phyloP scores from a whole-genome alignment of 2,329 filamentous ascomycete genomes.

The Falciphora oryzae region DNA sequence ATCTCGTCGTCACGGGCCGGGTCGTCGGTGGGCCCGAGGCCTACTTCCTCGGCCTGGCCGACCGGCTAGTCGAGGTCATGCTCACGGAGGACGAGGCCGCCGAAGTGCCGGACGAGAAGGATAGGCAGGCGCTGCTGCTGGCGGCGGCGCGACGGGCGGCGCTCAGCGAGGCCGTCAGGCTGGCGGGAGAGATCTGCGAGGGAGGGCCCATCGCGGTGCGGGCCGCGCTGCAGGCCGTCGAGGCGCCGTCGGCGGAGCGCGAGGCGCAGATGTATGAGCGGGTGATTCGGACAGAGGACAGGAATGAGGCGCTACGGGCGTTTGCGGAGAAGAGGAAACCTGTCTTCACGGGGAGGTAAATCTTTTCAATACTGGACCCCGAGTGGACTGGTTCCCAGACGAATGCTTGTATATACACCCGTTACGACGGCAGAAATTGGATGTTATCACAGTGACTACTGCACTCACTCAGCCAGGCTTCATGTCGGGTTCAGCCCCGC shows the following conservation, averaged over 20 bases:
- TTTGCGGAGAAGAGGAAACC: slow-evolving; percentile 64
- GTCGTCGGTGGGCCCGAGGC: slow-evolving; percentile 77
- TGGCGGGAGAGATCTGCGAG: slow-evolving; percentile 83
- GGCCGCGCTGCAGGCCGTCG: slow-evolving; percentile 73
- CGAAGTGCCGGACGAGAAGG: slow-evolving; percentile 25
- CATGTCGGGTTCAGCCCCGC: too few relatives aligned
- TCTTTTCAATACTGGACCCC: neutral
- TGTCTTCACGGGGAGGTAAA: slow-evolving; percentile 48
- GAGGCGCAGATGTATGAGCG: slow-evolving; percentile 84
- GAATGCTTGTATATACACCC: too few relatives aligned
- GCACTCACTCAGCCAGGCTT: too few relatives aligned
- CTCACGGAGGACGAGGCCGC: slow-evolving; percentile 21
- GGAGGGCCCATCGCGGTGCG: slow-evolving; percentile 72
- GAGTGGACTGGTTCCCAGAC: too few relatives aligned
- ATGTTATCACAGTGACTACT: too few relatives aligned
- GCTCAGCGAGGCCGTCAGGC: slow-evolving; percentile 66
- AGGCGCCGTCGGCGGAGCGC: slow-evolving; percentile 64
- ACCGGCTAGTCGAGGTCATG: slow-evolving; percentile 75
- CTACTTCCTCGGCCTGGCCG: slow-evolving; percentile 84
- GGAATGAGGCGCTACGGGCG: slow-evolving; percentile 79
- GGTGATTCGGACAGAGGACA: slow-evolving; percentile 78
- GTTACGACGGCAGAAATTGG: too few relatives aligned
- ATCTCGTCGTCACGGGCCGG: slow-evolving; percentile 87
- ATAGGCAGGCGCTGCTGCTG: slow-evolving; percentile 38
- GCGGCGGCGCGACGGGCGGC: slow-evolving; percentile 59